A percentile compares a stretch with the other conserved stretches of the same genome.
Evolutionary conservation across 768 basidiomycete genomes (phyloP).

Genomic region (Tephrocybe rancida): DNA sequence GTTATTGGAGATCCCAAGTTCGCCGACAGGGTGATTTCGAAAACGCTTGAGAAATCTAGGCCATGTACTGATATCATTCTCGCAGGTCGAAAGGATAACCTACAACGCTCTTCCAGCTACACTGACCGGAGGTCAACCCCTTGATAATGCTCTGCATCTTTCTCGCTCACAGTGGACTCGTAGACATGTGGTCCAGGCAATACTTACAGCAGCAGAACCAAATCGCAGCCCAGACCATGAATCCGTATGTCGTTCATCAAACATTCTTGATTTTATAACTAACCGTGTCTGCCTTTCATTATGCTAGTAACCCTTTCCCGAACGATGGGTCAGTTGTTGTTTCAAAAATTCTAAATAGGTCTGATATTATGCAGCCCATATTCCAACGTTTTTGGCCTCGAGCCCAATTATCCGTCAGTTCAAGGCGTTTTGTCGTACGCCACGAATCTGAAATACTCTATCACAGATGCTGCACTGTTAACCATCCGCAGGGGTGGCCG

Average conservation of each 20-base stretch:
- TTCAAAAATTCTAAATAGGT: conserved; percentile 18
- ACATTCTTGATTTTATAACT: background rate
- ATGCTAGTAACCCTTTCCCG: conserved; percentile 51
- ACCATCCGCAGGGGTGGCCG: conserved; percentile 54
- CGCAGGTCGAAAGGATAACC: conserved; percentile 44
- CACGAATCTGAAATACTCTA: background rate
- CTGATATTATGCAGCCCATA: conserved; percentile 31
- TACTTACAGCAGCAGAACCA: conserved; percentile 64
- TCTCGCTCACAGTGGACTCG: background rate
- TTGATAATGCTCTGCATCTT: conserved; percentile 19
- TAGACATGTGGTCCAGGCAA: conserved; percentile 62
- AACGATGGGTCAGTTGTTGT: conserved; percentile 45
- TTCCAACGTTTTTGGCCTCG: conserved; percentile 48
- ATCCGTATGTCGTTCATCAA: conserved; percentile 32
- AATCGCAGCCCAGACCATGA: conserved; percentile 58
- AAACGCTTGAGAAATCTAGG: no score
- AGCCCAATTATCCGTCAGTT: conserved; percentile 49
- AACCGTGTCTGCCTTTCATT: background rate
- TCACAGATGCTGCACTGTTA: conserved; percentile 48
- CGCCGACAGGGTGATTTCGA: conserved; percentile 20
- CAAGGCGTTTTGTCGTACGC: background rate
- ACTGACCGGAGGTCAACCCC: conserved; percentile 41
- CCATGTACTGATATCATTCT: background rate
- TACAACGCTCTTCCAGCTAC: conserved; percentile 53
- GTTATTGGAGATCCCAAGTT: conserved; percentile 47